phyloP scores from a whole-genome alignment of 2,329 filamentous ascomycete genomes.

The Metarhizium sp. region DNA sequence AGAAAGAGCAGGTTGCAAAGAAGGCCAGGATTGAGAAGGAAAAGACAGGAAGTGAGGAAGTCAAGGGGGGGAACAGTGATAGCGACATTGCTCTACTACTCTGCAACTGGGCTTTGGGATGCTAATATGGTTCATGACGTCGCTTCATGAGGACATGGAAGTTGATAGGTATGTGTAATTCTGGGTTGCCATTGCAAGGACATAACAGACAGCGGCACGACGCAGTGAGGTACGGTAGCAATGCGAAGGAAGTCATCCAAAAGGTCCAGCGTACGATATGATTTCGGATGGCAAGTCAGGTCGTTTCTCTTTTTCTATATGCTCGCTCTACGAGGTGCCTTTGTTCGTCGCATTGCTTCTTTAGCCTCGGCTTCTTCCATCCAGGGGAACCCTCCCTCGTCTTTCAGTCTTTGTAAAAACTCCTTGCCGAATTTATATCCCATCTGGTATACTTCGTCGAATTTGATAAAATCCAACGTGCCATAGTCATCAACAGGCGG shows the following conservation, averaged over 20 bases:
- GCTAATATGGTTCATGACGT: too few species aligned
- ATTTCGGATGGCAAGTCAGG: not conserved
- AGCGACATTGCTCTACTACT: too few species aligned
- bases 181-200: too few species aligned
- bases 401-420: slow-evolving; percentile 66
- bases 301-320: slow-evolving; percentile 37
- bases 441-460: slow-evolving; percentile 90
- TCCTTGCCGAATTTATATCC: slow-evolving; percentile 81
- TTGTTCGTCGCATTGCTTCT: slow-evolving; percentile 65
- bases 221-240: too few species aligned
- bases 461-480: slow-evolving; percentile 92
- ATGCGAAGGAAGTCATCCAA: not conserved
- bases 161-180: too few species aligned
- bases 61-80: too few species aligned
- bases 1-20: too few species aligned
- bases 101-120: too few species aligned
- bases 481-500: slow-evolving; percentile 91
- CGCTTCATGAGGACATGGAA: too few species aligned
- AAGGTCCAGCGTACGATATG: not conserved
- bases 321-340: slow-evolving; percentile 70
- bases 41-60: too few species aligned
- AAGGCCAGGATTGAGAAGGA: too few species aligned
- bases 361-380: slow-evolving; percentile 68
- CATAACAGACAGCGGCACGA: too few species aligned
- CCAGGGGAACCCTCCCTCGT: slow-evolving; percentile 64